Evolutionary conservation across 768 basidiomycete species (phyloP), one percentile per base, ranked within the genome.

Genomic region (Sarcomyxa edulis): DNA sequence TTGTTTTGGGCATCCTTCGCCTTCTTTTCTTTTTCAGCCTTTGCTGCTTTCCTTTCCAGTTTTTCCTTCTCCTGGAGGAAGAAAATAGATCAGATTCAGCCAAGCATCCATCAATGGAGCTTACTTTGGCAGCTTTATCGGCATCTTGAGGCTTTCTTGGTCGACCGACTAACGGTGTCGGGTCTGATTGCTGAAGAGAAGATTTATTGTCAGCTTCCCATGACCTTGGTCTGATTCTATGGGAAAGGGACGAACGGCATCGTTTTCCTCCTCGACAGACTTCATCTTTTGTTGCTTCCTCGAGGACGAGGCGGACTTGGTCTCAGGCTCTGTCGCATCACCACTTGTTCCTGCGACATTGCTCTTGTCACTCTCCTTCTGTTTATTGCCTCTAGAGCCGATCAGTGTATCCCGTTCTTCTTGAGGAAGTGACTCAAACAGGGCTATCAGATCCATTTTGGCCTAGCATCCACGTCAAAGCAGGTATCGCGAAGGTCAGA

Each of bases 21-120:
- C 55, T 78, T 86, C 63, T 74, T 80, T 48, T 84, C 81, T 52
- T 75, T 81, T 50, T 87, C 84, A 3, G 64, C 70, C 50, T 77
- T 86, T 7, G 78, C 81, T 1, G 66, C 69, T 48, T 78, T 84
- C 61, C 75, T 83, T 48, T 83, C 83, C 34, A 69, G 62, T 40
- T 69, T 74, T 36, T 83, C 81, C 52, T 79, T 84, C 46, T 81
- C 79, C 86, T 89, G 45, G 16, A 21, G n/a, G 32, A 25, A n/a
- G n/a, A 31, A 5, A 19, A 42, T 4, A 22, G 1, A 11, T 7
- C 5, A 3, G 6, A 3, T 15, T 18, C 33, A 15, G 37, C 46
- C 32, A 30, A n/a, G n/a, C n/a, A n/a, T n/a, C n/a, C n/a, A n/a
- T n/a, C n/a, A 18, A 20, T 22, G 7, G 19, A 11, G 37, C 48